Evolutionary conservation across 2,329 filamentous ascomycete species (phyloP), one percentile per base, ranked within the genome.

Genomic region (Penicillium digitatum): DNA sequence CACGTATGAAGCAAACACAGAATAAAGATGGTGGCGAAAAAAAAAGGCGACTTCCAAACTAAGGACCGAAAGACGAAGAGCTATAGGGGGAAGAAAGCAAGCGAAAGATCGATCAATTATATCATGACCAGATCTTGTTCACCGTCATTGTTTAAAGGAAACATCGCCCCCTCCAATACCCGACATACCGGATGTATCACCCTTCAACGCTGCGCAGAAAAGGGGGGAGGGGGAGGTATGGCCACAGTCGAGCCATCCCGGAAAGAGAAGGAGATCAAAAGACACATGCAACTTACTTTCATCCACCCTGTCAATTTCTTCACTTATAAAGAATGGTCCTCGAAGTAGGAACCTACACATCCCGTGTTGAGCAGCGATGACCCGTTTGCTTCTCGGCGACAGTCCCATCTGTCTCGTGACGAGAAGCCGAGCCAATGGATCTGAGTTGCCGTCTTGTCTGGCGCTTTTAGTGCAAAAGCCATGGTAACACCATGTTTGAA

Each of bases 401-500:
- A 31, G 22, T 53, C 24, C 27, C 29, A 49, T 52, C 34, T 61
- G 57, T 63, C 61, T 61, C 57, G 58, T 63, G 61, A 64, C 55
- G 44, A 45, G 20, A 43, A 38, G 26, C 35, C 39, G 39, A 56
- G 52, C 59, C 59, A 62, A 63, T 61, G 6, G 48, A 42, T 49
- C 34, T 34, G 18, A 48, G n/a, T 34, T 48, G 32, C 40, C 20
- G 45, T 44, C 32, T 51, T 53, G 14, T 31, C 53, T 44, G 10
- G 29, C 45, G 20, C 55, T 31, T 34, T 57, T n/a, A 58, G 60
- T 60, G 61, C 49, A 39, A 54, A 56, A 46, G 24, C n/a, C 24
- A 63, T 42, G 59, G 62, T 65, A 31, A 62, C 61, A 65, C 62
- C 37, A 50, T 54, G 50, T 49, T 54, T 51, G 50, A 49, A 57